Conservation (phyloP, 2,329 filamentous ascomycete species). For the Hymenoscyphus albidus region DNA sequence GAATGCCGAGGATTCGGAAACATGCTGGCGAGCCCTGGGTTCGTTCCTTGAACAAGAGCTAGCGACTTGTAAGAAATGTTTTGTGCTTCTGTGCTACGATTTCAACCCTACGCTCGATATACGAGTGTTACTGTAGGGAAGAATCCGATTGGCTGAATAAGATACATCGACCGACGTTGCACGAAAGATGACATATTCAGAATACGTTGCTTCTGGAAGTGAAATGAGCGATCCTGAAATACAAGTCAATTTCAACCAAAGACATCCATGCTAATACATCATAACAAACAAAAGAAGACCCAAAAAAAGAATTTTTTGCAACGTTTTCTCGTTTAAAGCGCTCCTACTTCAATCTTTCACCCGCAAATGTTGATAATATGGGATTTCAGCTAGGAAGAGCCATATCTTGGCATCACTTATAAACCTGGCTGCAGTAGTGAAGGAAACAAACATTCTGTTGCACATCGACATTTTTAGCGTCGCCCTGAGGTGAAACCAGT, state of each 20-base stretch:
- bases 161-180: neutral
- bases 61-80: neutral
- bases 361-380: neutral
- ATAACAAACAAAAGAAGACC: neutral
- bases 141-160: neutral
- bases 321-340: neutral
- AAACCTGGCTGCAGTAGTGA: conserved; percentile 15
- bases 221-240: neutral
- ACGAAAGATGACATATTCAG: neutral
- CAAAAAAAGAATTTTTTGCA: neutral
- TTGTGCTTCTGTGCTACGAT: neutral
- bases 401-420: conserved; percentile 3
- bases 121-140: neutral
- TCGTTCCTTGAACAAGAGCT: conserved; percentile 7
- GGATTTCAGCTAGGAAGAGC: conserved; percentile 3
- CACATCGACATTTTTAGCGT: conserved; percentile 16
- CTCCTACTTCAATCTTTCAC: neutral
- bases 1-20: neutral
- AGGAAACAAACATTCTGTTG: conserved; percentile 9
- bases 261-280: neutral
- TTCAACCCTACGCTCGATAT: neutral
- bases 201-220: neutral
- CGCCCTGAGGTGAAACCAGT: conserved; percentile 10
- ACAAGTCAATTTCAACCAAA: neutral
- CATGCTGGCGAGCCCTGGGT: conserved; percentile 2